phyloP scores from a whole-genome alignment of 257 asterid genomes.

The Coffea eugenioides region DNA sequence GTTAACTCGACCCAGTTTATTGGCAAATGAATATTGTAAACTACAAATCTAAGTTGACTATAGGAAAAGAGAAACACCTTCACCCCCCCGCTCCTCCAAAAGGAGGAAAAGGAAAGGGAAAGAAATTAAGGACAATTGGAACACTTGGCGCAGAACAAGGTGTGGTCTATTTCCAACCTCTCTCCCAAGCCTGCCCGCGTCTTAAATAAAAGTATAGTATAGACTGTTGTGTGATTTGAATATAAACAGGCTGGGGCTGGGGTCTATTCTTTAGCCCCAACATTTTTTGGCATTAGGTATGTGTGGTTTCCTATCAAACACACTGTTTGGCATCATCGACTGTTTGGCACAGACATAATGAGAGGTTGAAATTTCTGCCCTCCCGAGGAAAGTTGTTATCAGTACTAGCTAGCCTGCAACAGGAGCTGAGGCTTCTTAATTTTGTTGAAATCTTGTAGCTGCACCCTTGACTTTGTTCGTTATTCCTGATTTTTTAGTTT shows the following conservation, averaged over 20 bases:
- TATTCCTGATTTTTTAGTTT: not conserved
- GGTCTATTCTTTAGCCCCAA: not conserved
- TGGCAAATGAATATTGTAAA: not conserved
- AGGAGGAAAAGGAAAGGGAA: not conserved
- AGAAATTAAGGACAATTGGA: not conserved
- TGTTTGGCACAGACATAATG: not conserved
- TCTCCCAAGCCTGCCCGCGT: not conserved
- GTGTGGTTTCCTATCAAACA: not conserved
- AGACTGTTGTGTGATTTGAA: not conserved
- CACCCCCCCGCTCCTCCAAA: not conserved
- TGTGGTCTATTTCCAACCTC: not conserved
- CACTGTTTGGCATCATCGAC: not conserved
- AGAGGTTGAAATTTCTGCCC: not conserved
- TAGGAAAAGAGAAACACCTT: not conserved
- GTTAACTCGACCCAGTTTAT: not conserved
- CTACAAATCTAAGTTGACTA: not conserved
- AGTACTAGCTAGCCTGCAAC: not conserved
- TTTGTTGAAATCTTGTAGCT: constrained; percentile 7
- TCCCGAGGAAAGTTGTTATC: not conserved
- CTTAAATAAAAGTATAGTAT: not conserved
- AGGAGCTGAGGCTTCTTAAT: not conserved
- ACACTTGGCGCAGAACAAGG: not conserved
- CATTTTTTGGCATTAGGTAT: not conserved
- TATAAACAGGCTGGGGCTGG: not conserved
- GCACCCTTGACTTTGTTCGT: constrained; percentile 9